Percentiles rank a stretch among this genome's conserved stretches.
Evolutionary conservation across 2,329 filamentous ascomycete species (phyloP).

Genomic region (Graphilbum fragrans): DNA sequence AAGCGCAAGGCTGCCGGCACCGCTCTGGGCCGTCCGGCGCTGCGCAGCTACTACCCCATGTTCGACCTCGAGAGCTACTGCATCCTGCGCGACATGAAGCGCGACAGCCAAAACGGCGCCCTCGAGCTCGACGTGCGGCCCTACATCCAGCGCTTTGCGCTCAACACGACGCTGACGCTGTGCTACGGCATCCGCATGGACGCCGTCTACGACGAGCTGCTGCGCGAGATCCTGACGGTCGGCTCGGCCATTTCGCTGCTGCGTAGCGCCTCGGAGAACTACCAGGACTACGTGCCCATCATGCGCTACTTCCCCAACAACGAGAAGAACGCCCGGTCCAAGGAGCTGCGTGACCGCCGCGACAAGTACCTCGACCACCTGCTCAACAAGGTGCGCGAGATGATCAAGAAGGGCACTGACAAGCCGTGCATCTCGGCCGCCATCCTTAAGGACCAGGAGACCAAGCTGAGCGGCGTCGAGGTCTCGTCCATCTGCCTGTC

Average conservation of each 20-base stretch:
- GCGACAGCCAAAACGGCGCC: slow-evolving; percentile 33
- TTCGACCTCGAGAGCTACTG: slow-evolving; percentile 64
- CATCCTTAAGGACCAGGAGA: slow-evolving; percentile 14
- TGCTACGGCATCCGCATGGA: slow-evolving; percentile 71
- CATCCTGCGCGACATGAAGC: slow-evolving; percentile 60
- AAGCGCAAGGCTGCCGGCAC: slow-evolving; percentile 69
- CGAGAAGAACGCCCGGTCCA: slow-evolving; percentile 44
- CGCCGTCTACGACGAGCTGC: slow-evolving; percentile 32
- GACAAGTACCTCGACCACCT: slow-evolving; percentile 46
- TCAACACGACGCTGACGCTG: slow-evolving; percentile 66
- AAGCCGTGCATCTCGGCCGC: slow-evolving; percentile 17
- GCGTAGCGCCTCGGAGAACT: slow-evolving; percentile 55
- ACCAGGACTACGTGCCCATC: slow-evolving; percentile 49
- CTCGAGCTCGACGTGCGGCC: slow-evolving; percentile 56
- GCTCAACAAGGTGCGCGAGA: slow-evolving; percentile 36
- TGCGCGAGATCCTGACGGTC: slow-evolving; percentile 63
- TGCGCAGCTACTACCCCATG: slow-evolving; percentile 71
- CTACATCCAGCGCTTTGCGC: slow-evolving; percentile 63
- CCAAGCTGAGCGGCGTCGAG: slow-evolving; percentile 41
- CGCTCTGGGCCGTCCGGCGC: slow-evolving; percentile 55
- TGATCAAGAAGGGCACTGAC: slow-evolving; percentile 15
- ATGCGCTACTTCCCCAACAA: slow-evolving; percentile 44
- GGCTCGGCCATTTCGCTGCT: slow-evolving; percentile 68
- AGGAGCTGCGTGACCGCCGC: slow-evolving; percentile 31
- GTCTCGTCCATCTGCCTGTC: slow-evolving; percentile 52